Percentiles rank a stretch among this genome's conserved stretches.
Conservation (phyloP, 1,284 basidiomycete genomes). For the Ustilago trichophora region DNA sequence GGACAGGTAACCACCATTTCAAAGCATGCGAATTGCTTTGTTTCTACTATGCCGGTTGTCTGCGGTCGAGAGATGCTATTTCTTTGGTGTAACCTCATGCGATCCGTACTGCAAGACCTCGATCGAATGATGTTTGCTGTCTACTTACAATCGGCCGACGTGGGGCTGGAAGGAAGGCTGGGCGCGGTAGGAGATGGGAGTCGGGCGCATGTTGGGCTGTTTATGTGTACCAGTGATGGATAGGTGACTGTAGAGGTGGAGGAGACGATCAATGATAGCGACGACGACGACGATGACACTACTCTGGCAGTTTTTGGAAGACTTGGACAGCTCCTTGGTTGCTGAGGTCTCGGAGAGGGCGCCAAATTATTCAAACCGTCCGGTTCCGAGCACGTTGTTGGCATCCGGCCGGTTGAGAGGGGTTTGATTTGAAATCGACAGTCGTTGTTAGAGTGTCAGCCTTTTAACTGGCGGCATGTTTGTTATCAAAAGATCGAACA, state of each 20-base stretch:
- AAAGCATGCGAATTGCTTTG: too few relatives aligned
- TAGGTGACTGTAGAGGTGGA: not conserved
- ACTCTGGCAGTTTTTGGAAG: conserved; percentile 5
- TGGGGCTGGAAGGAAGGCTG: conserved; percentile 61
- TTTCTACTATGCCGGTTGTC: too few relatives aligned
- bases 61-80: too few relatives aligned
- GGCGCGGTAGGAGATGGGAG: conserved; percentile 34
- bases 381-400: conserved; percentile 35
- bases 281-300: conserved; percentile 1
- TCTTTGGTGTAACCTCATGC: too few relatives aligned
- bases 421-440: too few relatives aligned
- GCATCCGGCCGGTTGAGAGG: conserved; percentile 12
- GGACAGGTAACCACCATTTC: too few relatives aligned
- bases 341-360: not conserved
- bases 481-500: too few relatives aligned
- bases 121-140: too few relatives aligned
- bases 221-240: not conserved
- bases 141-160: conserved; percentile 57
- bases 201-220: conserved; percentile 32
- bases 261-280: conserved; percentile 2
- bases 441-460: too few relatives aligned
- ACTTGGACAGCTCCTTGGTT: conserved; percentile 1
- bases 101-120: too few relatives aligned
- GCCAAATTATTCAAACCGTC: conserved; percentile 24
- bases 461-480: too few relatives aligned